phyloP scores from a whole-genome alignment of 805 yeast species.

The Saccharomycopsis lassenensis region DNA sequence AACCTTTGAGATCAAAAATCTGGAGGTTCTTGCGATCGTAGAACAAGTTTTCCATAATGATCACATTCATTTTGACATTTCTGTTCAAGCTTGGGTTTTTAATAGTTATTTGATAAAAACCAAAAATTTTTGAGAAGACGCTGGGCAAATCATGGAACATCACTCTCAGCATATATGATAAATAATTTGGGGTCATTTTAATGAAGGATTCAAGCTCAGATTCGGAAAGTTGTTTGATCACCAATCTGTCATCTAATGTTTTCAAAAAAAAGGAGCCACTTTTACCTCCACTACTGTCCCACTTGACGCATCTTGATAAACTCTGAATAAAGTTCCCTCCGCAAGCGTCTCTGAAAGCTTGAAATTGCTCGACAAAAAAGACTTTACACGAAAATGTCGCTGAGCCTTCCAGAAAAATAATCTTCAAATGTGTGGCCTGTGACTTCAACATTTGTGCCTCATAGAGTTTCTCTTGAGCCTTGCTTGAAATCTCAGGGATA shows the following conservation, averaged over 20 bases:
- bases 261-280: conserved; percentile 91
- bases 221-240: conserved; percentile 80
- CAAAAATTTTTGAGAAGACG: conserved; percentile 87
- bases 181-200: conserved; percentile 91
- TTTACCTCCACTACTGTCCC: conserved; percentile 96
- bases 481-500: no score
- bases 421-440: conserved; percentile 82
- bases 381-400: conserved; percentile 85
- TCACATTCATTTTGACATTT: conserved; percentile 74
- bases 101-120: conserved; percentile 88
- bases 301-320: conserved; percentile 82
- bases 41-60: conserved; percentile 93
- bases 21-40: conserved; percentile 72
- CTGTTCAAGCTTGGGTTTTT: conserved; percentile 68
- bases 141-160: conserved; percentile 92
- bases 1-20: conserved; percentile 92
- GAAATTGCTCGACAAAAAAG: conserved; percentile 93
- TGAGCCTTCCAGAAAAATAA: conserved; percentile 80
- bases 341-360: conserved; percentile 81
- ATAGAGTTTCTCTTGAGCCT: conserved; percentile 22
- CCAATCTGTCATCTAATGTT: conserved; percentile 81
- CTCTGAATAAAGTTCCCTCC: conserved; percentile 78
- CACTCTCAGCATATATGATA: conserved; percentile 92
- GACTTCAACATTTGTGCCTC: conserved; percentile 69
- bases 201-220: conserved; percentile 89